phyloP scores from a whole-genome alignment of 2,329 filamentous ascomycete species.

The Ophiostoma sp. region DNA sequence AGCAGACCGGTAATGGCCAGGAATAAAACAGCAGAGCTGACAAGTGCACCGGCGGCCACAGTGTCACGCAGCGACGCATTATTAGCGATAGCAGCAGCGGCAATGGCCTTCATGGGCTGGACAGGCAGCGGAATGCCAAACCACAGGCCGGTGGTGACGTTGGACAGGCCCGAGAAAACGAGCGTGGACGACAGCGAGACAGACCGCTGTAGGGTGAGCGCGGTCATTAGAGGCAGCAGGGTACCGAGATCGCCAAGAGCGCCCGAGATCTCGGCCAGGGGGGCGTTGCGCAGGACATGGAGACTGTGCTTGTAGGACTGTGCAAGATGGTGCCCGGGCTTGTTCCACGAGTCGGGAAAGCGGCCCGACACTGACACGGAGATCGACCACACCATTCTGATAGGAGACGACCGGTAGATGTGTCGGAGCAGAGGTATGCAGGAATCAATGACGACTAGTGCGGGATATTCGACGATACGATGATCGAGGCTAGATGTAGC shows the following conservation, averaged over 20 bases:
- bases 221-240: slow-evolving; percentile 80
- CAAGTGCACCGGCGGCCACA: slow-evolving; percentile 76
- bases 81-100: slow-evolving; percentile 75
- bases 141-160: slow-evolving; percentile 70
- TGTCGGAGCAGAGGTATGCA: neutral
- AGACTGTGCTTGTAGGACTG: slow-evolving; percentile 45
- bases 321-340: slow-evolving; percentile 28
- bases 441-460: neutral
- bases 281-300: slow-evolving; percentile 42
- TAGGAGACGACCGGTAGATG: neutral
- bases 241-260: slow-evolving; percentile 85
- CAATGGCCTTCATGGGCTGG: slow-evolving; percentile 85
- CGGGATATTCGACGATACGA: neutral
- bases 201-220: slow-evolving; percentile 69
- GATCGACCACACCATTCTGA: neutral
- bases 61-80: slow-evolving; percentile 63
- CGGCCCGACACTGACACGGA: neutral
- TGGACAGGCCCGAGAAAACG: slow-evolving; percentile 82
- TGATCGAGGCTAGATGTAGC: neutral
- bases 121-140: slow-evolving; percentile 90
- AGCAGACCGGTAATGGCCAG: slow-evolving; percentile 78
- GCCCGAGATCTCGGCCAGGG: slow-evolving; percentile 73
- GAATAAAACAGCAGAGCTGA: slow-evolving; percentile 65
- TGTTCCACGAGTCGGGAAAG: slow-evolving; percentile 3
- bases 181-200: slow-evolving; percentile 79